Evolutionary conservation across 176 grass and related monocot species (phyloP).

Genomic region (Urochloa ruziziensis): DNA sequence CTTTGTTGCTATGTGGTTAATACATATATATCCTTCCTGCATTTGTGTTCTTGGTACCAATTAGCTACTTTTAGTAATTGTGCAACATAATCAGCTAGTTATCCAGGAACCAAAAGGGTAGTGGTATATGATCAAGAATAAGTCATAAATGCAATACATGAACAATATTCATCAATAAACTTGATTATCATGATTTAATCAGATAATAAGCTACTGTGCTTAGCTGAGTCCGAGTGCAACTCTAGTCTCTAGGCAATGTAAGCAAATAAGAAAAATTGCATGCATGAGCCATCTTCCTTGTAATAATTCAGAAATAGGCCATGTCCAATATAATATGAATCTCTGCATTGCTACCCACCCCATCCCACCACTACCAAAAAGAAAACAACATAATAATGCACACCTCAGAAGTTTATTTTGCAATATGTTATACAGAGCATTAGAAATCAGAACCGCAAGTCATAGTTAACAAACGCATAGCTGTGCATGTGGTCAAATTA

Average conservation of each 20-base stretch:
- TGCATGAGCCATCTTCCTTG: not conserved
- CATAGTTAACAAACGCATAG: not conserved
- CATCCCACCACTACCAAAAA: too few relatives aligned
- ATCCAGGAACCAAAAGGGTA: not conserved
- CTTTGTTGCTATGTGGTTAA: not conserved
- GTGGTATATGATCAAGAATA: not conserved
- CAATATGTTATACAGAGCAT: not conserved
- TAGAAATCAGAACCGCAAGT: not conserved
- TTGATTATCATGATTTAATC: not conserved
- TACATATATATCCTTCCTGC: not conserved
- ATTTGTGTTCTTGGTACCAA: not conserved
- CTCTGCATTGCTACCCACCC: not conserved
- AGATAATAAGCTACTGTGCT: constrained; percentile 1
- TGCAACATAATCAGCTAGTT: not conserved
- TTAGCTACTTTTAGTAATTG: not conserved
- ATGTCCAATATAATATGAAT: not conserved
- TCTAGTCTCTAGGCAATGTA: not conserved
- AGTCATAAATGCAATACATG: not conserved
- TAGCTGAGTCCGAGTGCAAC: not conserved
- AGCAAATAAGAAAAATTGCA: not conserved
- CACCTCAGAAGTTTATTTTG: not conserved
- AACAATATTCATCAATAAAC: not conserved
- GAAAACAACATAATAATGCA: not conserved
- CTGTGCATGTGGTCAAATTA: not conserved
- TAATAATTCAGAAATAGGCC: not conserved